Evolutionary conservation across 306 rosid genomes (phyloP), one percentile per base, ranked within the genome.

Genomic region (Vicia villosa): DNA sequence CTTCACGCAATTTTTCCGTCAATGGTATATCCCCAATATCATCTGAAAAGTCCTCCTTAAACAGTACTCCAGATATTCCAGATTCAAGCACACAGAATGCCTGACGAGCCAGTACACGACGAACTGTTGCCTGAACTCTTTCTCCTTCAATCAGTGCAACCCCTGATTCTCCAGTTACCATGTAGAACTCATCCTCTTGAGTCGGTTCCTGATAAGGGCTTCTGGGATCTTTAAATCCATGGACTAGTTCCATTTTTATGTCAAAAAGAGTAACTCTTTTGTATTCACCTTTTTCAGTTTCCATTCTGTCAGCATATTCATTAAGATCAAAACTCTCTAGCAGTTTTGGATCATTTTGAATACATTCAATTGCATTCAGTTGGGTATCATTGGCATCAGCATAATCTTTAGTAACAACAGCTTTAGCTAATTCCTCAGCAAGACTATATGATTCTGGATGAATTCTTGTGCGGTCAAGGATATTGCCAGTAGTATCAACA

Each of bases 381-480:
- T 60, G 21, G 24, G 70, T n/a, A 72, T 22, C 73, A 67, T 72
- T 50, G 40, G 66, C 66, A 54, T 75, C 78, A 28, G 65, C 41
- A 38, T 36, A 21, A 55, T 72, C 34, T 51, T 16, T 55, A 69
- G 69, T 58, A 66, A 83, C 74, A 70, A 83, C 74, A 65, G 83
- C 81, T 64, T 37, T 69, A 43, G 86, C 83, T 43, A 83, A 72
- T 9, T 83, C 83, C 45, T 75, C 82, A 45, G 83, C 83, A 62
- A 83, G 81, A 58, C 46, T 24, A 50, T 83, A 83, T 13, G 86
- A 83, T 71, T 83, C 83, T 54, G 86, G 86, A 76, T 83, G 86
- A 79, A 83, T 73, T 72, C 86, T 79, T 15, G 86, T 83, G 49
- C 49, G 26, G 32, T 83, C 86, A 46, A 83, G 79, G 56, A 45